These are phyloP conservation scores for Malassezia dermatis DNA, from an alignment of 1,284 basidiomycete species.

Conservation along the genomic window DNA sequence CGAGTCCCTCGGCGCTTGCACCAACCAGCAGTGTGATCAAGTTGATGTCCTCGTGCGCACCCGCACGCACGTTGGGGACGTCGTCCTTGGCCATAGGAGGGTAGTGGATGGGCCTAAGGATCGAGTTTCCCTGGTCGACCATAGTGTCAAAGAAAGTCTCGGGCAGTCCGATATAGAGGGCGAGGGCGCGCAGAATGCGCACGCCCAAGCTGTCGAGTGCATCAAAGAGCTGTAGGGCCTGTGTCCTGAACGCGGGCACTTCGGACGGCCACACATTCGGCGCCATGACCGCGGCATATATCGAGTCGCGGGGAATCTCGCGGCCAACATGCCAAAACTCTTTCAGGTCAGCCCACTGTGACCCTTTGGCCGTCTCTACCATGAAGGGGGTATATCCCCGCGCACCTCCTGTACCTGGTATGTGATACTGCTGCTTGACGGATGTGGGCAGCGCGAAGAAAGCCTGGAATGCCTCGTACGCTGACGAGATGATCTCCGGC, in stretches of 20 bases:
- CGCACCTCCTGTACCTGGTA: constrained; percentile 6
- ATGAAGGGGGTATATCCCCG: constrained; percentile 11
- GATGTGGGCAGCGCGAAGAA: constrained; percentile 4
- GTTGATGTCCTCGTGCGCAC: constrained; percentile 11
- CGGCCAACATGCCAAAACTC: constrained; percentile 11
- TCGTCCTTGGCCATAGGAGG: background rate
- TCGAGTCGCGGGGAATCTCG: background rate
- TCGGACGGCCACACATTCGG: constrained; percentile 10
- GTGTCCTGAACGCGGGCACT: background rate
- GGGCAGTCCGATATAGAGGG: constrained; percentile 1
- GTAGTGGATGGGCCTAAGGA: constrained; percentile 6
- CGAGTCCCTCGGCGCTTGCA: constrained; percentile 11
- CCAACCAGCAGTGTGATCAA: constrained; percentile 10
- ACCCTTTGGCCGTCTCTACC: constrained; percentile 6
- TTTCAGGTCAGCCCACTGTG: constrained; percentile 9
- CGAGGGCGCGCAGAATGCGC: constrained; percentile 2
- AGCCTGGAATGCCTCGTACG: background rate
- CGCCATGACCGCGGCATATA: constrained; percentile 1
- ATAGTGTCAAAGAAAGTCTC: constrained; percentile 5
- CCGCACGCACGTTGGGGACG: constrained; percentile 3
- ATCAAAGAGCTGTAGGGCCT: background rate
- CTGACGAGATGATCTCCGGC: background rate
- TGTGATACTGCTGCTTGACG: constrained; percentile 4
- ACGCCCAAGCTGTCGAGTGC: constrained; percentile 3
- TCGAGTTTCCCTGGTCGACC: constrained; percentile 9